Evolutionary conservation across 2,329 filamentous ascomycete species (phyloP), one percentile per base, ranked within the genome.

Genomic region (Neonectria faginata): DNA sequence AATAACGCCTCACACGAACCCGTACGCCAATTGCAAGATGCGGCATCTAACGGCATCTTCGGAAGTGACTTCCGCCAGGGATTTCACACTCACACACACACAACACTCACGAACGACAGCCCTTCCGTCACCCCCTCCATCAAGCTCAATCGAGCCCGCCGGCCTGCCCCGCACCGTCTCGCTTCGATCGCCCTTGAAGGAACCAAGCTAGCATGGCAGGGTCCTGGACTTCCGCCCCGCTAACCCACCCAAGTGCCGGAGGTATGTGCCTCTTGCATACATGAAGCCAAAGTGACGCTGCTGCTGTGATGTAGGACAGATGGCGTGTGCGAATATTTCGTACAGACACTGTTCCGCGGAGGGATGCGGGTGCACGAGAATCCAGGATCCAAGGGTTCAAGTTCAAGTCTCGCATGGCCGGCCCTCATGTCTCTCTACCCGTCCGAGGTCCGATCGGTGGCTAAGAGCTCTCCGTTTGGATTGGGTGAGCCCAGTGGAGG

Each of bases 131-230:
- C 48, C 41, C 48, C 57, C 56, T 25, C 25, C 25, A 25, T 25
- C 25, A 25, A 25, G 25, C 5, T 25, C 25, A 25, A 25, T 25
- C 25, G 25, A 25, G 25, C 25, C 25, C 5, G 25, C 25, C 25
- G 5, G 36, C 52, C 58, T 57, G 33, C 51, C 44, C 50, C 39
- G 54, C 57, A 33, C 41, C 29, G 20, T 16, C 36, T 44, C 44
- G 25, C 51, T 39, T 50, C 50, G 53, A 52, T 53, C 48, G 14
- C 10, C 33, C 62, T 29, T 31, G 25, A 27, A 51, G 52, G 51
- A 58, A 25, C 25, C 25, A 25, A 25, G 29, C 39, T 20, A 57
- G 29, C 51, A 60, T 44, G 50, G 65, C 27, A 41, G 44, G 42
- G 29, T 29, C 29, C 48, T 29, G 31, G 31, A 33, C 29, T 29